Conservation (phyloP, 1,139 yeast species). For the Torulaspora pretoriensis region DNA sequence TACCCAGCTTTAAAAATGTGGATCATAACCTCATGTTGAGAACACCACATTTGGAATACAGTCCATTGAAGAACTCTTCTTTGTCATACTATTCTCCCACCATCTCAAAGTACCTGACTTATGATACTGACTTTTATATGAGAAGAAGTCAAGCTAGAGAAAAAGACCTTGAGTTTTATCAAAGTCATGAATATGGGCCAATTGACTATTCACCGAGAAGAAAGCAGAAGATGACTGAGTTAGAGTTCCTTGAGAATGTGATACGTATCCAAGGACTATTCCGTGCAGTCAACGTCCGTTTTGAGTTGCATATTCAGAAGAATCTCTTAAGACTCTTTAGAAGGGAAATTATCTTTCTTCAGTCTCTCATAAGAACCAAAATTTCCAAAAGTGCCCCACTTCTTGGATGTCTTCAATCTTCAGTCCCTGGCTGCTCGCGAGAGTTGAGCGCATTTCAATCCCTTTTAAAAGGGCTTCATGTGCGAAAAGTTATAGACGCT, state of each 20-base stretch:
- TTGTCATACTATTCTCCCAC: slow-evolving; percentile 36
- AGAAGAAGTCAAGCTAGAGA: slow-evolving; percentile 31
- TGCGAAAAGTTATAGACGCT: slow-evolving; percentile 24
- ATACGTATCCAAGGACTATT: slow-evolving; percentile 55
- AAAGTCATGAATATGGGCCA: slow-evolving; percentile 26
- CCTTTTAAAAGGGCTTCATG: slow-evolving; percentile 33
- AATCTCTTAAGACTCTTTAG: slow-evolving; percentile 34
- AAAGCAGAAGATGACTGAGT: slow-evolving; percentile 34
- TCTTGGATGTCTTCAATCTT: not conserved
- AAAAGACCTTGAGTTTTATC: slow-evolving; percentile 26
- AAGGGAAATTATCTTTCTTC: slow-evolving; percentile 34
- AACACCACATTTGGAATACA: slow-evolving; percentile 26
- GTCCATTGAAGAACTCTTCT: slow-evolving; percentile 29
- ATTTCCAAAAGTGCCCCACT: slow-evolving; percentile 19
- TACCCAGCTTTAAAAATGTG: slow-evolving; percentile 17
- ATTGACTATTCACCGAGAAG: slow-evolving; percentile 36
- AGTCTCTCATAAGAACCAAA: slow-evolving; percentile 37
- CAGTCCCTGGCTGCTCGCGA: not conserved
- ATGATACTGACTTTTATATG: slow-evolving; percentile 30
- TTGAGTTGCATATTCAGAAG: slow-evolving; percentile 54
- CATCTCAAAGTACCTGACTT: slow-evolving; percentile 29
- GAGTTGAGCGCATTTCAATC: slow-evolving; percentile 37
- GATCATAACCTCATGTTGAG: slow-evolving; percentile 8
- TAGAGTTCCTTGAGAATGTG: slow-evolving; percentile 37
- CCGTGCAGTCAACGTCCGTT: slow-evolving; percentile 63